A percentile compares a stretch with the other conserved stretches of the same genome.
Conservation (phyloP, 306 rosid species). For the Acacia crassicarpa region DNA sequence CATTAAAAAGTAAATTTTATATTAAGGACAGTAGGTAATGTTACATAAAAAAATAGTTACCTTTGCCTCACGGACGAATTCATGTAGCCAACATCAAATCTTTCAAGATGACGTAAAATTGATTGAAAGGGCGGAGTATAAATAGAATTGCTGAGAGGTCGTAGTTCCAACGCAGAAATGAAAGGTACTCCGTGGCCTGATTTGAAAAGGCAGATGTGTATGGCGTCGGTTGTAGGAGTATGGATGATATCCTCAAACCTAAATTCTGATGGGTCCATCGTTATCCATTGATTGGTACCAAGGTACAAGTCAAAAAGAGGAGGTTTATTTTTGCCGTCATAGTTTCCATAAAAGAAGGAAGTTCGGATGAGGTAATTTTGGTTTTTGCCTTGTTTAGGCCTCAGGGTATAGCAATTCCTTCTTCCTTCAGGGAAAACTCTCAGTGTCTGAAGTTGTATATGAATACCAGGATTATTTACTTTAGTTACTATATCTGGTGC, state of each 20-base stretch:
- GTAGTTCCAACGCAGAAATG: constrained; percentile 42
- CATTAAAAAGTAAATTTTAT: too few species aligned
- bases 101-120: neutral
- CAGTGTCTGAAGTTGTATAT: neutral
- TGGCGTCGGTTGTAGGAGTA: constrained; percentile 24
- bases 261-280: too few species aligned
- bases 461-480: neutral
- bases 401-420: constrained; percentile 48
- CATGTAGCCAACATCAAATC: constrained; percentile 25
- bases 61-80: rapidly evolving
- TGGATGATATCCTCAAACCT: constrained; percentile 28
- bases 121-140: neutral
- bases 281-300: constrained; percentile 29
- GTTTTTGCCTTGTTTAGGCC: constrained; percentile 29
- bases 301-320: constrained; percentile 40
- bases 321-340: constrained; percentile 29
- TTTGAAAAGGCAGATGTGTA: constrained; percentile 42
- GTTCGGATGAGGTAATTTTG: constrained; percentile 43
- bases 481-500: neutral
- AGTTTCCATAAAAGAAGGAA: constrained; percentile 39
- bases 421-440: constrained; percentile 26
- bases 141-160: constrained; percentile 23
- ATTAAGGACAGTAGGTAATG: too few species aligned
- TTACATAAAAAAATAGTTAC: neutral
- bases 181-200: neutral